phyloP scores from a whole-genome alignment of 2,329 filamentous ascomycete genomes.

The Botrytis galanthina region DNA sequence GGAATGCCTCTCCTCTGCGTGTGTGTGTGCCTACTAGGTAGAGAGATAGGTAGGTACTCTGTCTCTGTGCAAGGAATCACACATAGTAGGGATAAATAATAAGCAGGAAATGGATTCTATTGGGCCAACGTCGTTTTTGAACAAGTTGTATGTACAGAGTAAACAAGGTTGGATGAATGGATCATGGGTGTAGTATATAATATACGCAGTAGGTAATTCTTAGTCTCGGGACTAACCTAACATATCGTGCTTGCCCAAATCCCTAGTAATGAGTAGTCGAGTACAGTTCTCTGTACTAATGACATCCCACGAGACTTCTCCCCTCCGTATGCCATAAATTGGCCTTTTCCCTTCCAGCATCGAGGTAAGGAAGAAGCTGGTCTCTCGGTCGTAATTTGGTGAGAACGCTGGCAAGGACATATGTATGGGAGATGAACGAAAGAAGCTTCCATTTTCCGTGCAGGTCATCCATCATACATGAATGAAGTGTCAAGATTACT shows the following conservation, averaged over 20 bases:
- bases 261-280: no score
- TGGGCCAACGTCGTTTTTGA: background rate
- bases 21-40: background rate
- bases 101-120: background rate
- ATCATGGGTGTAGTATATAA: background rate
- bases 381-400: no score
- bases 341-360: background rate
- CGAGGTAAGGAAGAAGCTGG: background rate
- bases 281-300: no score
- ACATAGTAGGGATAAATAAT: background rate
- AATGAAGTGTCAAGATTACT: background rate
- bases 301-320: background rate
- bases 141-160: no score
- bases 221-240: background rate
- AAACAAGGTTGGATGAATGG: conserved; percentile 4
- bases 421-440: background rate
- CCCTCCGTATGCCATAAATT: background rate
- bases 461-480: background rate
- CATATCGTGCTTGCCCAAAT: background rate
- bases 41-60: background rate
- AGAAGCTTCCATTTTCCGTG: background rate
- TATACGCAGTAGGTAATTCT: background rate
- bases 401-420: background rate
- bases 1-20: background rate
- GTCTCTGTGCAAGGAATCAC: background rate